Evolutionary conservation across 2,329 filamentous ascomycete genomes (phyloP), one percentile per base, ranked within the genome.

Genomic region (Xylariaceae sp.): DNA sequence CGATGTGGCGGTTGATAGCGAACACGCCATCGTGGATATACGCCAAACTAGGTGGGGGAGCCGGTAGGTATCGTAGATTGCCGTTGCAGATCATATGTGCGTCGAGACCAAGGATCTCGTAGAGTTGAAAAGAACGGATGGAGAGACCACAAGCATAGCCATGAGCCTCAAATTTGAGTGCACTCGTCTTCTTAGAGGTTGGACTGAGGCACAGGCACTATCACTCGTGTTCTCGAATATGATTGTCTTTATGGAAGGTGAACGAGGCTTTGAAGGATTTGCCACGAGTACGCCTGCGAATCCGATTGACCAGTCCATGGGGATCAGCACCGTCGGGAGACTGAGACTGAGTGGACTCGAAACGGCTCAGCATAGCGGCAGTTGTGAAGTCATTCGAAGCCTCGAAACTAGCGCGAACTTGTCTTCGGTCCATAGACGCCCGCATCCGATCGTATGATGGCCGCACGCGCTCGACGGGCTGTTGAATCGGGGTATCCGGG

Each of bases 401-500:
- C 75, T 97, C 93, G 72, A 91, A 96, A 73, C 89, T 93, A 9
- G 88, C 83, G 66, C 92, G 82, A 15, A 90, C 84, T 30, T 88
- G 44, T 37, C 55, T 57, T n/a, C 51, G 86, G 70, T 97, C 94
- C 84, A 96, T 93, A 0, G 91, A 96, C 63, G 86, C 85, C 53
- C 92, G 83, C 68, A 95, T 85, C 57, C 92, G 85, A 70, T 97
- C 93, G 72, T 89, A 95, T n/a, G 90, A 95, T 47, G 90, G 90
- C 64, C 91, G 81, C 4, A 87, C 81, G 61, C 88, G 82, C 63
- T 92, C 88, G 48, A 85, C 78, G 4, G 86, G 88, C 30, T 80
- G 82, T 34, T 83, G 61, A 49, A 64, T 39, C 10, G 67, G 62
- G 1, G 58, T 55, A 57, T 69, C 55, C n/a, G 66, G 63, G 4